Conservation (phyloP, 306 rosid species). For the Castanospermum australe region DNA sequence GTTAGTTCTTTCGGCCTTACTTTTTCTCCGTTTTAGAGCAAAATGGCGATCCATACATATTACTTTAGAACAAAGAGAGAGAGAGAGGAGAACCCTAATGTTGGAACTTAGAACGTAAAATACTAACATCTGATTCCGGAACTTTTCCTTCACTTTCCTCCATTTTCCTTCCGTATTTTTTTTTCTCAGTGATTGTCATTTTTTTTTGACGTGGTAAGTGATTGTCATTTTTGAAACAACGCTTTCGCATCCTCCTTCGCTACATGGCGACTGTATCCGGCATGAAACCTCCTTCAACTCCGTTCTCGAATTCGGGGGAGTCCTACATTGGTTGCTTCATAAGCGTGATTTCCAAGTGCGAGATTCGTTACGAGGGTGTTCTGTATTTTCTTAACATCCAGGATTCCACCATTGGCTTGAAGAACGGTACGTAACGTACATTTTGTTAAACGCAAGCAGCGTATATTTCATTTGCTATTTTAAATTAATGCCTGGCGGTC, state of each 20-base stretch:
- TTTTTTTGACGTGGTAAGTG: no score
- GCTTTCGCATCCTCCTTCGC: background rate
- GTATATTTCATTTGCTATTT: no score
- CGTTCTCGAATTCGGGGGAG: slow-evolving; percentile 30
- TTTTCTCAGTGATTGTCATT: background rate
- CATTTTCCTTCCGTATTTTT: background rate
- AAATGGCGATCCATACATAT: background rate
- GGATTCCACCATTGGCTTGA: slow-evolving; percentile 65
- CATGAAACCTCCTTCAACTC: background rate
- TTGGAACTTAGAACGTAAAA: background rate
- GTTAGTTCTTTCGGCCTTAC: no score
- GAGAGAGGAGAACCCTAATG: slow-evolving; percentile 22
- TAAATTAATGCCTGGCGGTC: no score
- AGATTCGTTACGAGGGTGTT: slow-evolving; percentile 78
- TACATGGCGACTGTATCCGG: slow-evolving; percentile 49
- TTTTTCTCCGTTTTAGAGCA: background rate
- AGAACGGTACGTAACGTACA: slow-evolving; percentile 39
- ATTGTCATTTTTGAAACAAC: background rate
- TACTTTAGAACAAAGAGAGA: background rate
- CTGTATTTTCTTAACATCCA: slow-evolving; percentile 46
- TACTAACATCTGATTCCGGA: background rate
- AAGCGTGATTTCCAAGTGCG: slow-evolving; percentile 65
- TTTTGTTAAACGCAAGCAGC: no score
- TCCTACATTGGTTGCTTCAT: slow-evolving; percentile 63
- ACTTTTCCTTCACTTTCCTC: background rate